These are phyloP conservation scores for Oidiodendron maius DNA, from an alignment of 495 filamentous ascomycete genomes.

Conservation along the genomic window DNA sequence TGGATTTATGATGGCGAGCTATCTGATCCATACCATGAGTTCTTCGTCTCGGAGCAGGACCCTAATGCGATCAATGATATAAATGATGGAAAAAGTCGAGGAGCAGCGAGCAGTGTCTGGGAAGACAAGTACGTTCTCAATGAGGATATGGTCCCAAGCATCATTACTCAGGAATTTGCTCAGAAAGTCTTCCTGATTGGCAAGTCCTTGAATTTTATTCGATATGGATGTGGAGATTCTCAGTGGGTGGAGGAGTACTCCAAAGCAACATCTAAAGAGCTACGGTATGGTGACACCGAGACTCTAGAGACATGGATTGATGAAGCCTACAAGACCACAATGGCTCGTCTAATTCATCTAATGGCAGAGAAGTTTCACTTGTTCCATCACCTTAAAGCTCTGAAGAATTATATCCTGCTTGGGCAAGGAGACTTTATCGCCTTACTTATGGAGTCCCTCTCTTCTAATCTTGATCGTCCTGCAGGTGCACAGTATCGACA, in stretches of 20 bases:
- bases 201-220: constrained; percentile 97
- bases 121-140: constrained; percentile 93
- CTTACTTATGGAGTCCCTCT: constrained; percentile 91
- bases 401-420: constrained; percentile 92
- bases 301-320: constrained; percentile 89
- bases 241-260: constrained; percentile 96
- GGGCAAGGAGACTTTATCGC: constrained; percentile 98
- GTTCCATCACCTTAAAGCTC: constrained; percentile 83
- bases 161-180: constrained; percentile 86
- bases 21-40: constrained; percentile 90
- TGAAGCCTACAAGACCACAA: constrained; percentile 94
- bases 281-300: constrained; percentile 90
- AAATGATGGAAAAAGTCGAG: constrained; percentile 49
- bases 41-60: constrained; percentile 83
- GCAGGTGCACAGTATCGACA: constrained; percentile 92
- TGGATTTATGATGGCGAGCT: constrained; percentile 99
- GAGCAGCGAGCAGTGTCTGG: constrained; percentile 86
- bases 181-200: constrained; percentile 96
- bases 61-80: constrained; percentile 37
- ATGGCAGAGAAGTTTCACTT: constrained; percentile 93
- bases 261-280: constrained; percentile 86
- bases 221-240: constrained; percentile 86
- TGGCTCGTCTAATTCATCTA: constrained; percentile 88
- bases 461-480: constrained; percentile 89
- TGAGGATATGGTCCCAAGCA: constrained; percentile 81